Evolutionary conservation across 768 basidiomycete genomes (phyloP), one percentile per base, ranked within the genome.

Genomic region (Lactifluus hygrophoroides): DNA sequence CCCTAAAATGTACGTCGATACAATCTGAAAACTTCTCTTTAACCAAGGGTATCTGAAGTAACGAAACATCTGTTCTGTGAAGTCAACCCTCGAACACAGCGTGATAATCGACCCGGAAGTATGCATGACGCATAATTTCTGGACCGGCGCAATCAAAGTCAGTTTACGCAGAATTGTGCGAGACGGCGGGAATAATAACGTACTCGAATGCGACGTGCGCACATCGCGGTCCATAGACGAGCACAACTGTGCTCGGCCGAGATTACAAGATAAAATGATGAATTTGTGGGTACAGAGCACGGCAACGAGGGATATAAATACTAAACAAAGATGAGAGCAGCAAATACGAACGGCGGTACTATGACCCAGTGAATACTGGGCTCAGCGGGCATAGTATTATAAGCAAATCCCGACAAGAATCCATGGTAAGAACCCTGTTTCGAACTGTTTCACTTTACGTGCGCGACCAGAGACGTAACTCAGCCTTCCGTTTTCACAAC

Each of bases 401-500:
- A 55, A 54, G 58, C 51, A 57, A 55, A 54, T 56, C 55, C 62
- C 54, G 37, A 64, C 51, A 50, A 60, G 54, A 60, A 56, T 51
- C 50, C 49, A 60, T 56, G 43, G 43, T 30, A 56, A 43, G 55
- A 45, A 56, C 35, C 43, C 51, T 53, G 34, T 30, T 43, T 44
- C 42, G 16, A 42, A 43, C 40, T 14, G 43, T 45, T 45, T 46
- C 44, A 54, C 53, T 34, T 23, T 3, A 35, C 61, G 57, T 49
- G 32, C 49, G 61, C 56, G 57, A 57, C 23, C 62, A 69, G 67
- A 73, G 63, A 74, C 66, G 54, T 65, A 45, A 49, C 60, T 68
- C 66, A 68, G 53, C 77, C 77, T 71, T 90, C 88, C 46, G 83
- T 72, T 76, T 88, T 88, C 60, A 86, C 81, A 46, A 80, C 64